Evolutionary conservation across 129 eudicot genomes (phyloP), one percentile per base, ranked within the genome.

Genomic region (Centella asiatica): DNA sequence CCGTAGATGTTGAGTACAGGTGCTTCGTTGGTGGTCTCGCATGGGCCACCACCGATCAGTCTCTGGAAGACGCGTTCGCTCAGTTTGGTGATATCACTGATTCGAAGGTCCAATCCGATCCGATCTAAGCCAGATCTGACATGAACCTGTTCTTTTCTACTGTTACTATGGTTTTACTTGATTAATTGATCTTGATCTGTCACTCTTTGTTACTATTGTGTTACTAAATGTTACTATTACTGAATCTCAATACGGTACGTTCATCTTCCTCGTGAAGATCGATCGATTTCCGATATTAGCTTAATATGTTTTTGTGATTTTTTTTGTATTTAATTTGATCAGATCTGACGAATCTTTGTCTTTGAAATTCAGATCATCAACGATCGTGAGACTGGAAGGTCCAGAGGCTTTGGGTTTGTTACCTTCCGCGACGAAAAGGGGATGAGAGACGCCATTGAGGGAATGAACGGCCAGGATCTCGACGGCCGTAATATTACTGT

Each of bases 11-110:
- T 36, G 97, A 89, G 69, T 89, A 36, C 75, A 74, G 97, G 34
- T 89, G 97, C 50, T 89, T 89, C 65, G 97, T 89, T 23, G 97
- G 97, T 44, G 95, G 97, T 5, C 82, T 89, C 34, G 95, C 97
- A 1, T 89, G 97, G 97, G 95, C 92, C 72, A 85, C 97, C 44
- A 69, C 77, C 19, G 97, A 89, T 39, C 76, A 42, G 13, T 57
- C 97, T 1, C 89, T 85, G 0, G 78, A 57, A 60, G 70, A 76
- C 0, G 97, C 97, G 1, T 89, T 89, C 71, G 60, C 95, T 64
- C 78, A 80, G 67, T 89, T 54, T 65, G 97, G 95, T 66, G 79
- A 85, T 14, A 66, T 89, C 76, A 25, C 78, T 72, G 95, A 89
- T 55, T 83, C 97, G 69, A 89, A 89, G 97, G 97, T 89, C 81